Conservation (phyloP, 1,284 basidiomycete species). For the Cryptococcus sp. region DNA sequence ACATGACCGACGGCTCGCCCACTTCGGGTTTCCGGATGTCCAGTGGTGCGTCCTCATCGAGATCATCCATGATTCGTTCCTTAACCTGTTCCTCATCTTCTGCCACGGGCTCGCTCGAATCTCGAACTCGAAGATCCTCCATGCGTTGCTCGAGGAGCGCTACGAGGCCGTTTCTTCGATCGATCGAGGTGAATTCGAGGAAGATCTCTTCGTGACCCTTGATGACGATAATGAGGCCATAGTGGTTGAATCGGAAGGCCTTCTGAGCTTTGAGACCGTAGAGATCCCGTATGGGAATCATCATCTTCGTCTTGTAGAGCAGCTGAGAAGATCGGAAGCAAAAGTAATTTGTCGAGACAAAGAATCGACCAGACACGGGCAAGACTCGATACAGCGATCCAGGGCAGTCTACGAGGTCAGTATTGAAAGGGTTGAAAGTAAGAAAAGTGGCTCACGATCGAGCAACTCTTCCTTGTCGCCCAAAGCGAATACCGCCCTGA, state of each 20-base stretch:
- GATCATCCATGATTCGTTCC: slow-evolving; percentile 34
- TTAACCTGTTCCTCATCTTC: slow-evolving; percentile 5
- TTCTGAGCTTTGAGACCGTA: slow-evolving; percentile 76
- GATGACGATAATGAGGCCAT: slow-evolving; percentile 82
- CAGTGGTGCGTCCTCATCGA: slow-evolving; percentile 23
- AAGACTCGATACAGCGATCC: slow-evolving; percentile 80
- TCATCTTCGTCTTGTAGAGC: slow-evolving; percentile 81
- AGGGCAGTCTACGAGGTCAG: slow-evolving; percentile 61
- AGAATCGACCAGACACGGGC: slow-evolving; percentile 78
- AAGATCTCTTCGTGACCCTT: slow-evolving; percentile 96
- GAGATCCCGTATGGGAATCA: slow-evolving; percentile 83
- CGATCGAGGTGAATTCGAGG: slow-evolving; percentile 78
- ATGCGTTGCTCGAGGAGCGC: slow-evolving; percentile 70
- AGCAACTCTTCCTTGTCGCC: slow-evolving; percentile 78
- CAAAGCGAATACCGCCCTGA: slow-evolving; percentile 70
- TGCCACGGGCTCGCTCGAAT: slow-evolving; percentile 7
- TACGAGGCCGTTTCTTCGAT: slow-evolving; percentile 71
- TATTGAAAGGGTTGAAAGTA: slow-evolving; percentile 3
- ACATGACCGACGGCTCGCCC: slow-evolving; percentile 55
- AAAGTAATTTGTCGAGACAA: slow-evolving; percentile 78
- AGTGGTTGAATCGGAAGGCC: slow-evolving; percentile 80
- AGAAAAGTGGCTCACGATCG: slow-evolving; percentile 59
- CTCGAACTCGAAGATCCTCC: slow-evolving; percentile 57
- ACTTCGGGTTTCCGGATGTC: slow-evolving; percentile 49
- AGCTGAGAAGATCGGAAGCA: slow-evolving; percentile 82